Percentiles rank a stretch among this genome's conserved stretches.
These are phyloP conservation scores for Dipodascus geniculatus DNA, from an alignment of 805 yeast genomes.

Conservation along the genomic window DNA sequence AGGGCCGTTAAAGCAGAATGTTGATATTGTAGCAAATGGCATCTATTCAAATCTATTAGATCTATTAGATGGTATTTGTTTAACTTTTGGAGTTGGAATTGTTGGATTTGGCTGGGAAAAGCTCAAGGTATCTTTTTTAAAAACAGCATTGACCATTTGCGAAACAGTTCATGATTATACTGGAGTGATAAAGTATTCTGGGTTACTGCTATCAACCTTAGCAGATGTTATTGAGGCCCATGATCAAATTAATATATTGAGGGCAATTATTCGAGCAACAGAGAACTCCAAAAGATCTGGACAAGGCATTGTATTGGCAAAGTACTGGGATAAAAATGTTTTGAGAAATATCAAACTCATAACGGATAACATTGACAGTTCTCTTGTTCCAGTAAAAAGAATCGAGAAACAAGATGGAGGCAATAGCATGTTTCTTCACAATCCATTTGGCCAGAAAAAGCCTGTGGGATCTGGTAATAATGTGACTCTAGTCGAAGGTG, in stretches of 20 bases:
- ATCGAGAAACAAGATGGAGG: neutral
- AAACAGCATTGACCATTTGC: constrained; percentile 41
- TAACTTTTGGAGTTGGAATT: constrained; percentile 31
- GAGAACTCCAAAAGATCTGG: constrained; percentile 10
- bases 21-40: neutral
- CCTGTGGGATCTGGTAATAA: constrained; percentile 12
- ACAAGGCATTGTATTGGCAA: constrained; percentile 11
- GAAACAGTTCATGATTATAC: constrained; percentile 37
- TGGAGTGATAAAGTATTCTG: constrained; percentile 36
- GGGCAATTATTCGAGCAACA: constrained; percentile 24
- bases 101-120: constrained; percentile 38
- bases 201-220: constrained; percentile 44
- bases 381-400: constrained; percentile 6
- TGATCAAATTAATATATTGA: constrained; percentile 41
- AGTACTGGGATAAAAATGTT: constrained; percentile 67
- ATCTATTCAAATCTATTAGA: constrained; percentile 26
- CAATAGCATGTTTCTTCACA: constrained; percentile 32
- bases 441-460: constrained; percentile 36
- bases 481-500: constrained; percentile 44
- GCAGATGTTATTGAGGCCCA: constrained; percentile 39
- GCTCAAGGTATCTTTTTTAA: constrained; percentile 44
- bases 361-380: constrained; percentile 8
- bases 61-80: constrained; percentile 45
- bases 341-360: constrained; percentile 35
- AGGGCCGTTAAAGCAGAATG: constrained; percentile 12